Evolutionary conservation across 192 early-diverging fungal genomes (phyloP).

Genomic region (Coemansia sp.): DNA sequence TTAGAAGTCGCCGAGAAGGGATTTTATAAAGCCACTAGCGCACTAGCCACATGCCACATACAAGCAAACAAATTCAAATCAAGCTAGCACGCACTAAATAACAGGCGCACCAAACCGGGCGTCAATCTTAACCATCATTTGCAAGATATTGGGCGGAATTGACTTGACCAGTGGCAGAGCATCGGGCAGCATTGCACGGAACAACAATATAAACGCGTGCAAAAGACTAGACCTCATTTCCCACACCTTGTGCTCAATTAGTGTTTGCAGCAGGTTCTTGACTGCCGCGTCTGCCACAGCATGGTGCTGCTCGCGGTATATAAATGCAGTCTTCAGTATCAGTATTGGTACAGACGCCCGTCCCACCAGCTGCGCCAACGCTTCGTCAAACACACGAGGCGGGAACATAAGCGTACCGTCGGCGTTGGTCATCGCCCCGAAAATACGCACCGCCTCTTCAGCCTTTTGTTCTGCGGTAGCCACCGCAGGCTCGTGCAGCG

Average conservation of each 20-base stretch:
- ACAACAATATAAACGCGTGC: slow-evolving; percentile 19
- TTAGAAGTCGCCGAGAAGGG: background rate
- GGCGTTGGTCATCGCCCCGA: slow-evolving; percentile 14
- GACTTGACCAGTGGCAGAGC: slow-evolving; percentile 28
- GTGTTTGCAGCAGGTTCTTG: slow-evolving; percentile 13
- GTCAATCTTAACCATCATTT: slow-evolving; percentile 19
- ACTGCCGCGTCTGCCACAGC: slow-evolving; percentile 24
- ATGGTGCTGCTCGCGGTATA: slow-evolving; percentile 15
- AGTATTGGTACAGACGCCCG: slow-evolving; percentile 27
- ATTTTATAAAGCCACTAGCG: background rate
- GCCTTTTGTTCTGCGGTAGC: slow-evolving; percentile 1
- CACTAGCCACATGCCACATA: background rate
- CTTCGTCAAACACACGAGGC: slow-evolving; percentile 26
- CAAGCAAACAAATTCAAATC: background rate
- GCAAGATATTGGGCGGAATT: slow-evolving; percentile 27
- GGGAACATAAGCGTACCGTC: slow-evolving; percentile 25
- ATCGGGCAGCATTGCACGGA: slow-evolving; percentile 26
- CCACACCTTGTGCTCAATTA: slow-evolving; percentile 46
- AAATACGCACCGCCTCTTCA: slow-evolving; percentile 21
- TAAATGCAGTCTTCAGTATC: slow-evolving; percentile 30
- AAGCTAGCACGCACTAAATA: slow-evolving; percentile 16
- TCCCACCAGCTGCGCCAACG: slow-evolving; percentile 29
- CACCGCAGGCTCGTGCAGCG: slow-evolving; percentile 23
- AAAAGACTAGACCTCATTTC: slow-evolving; percentile 18
- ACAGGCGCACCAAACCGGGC: slow-evolving; percentile 9